Base-by-base conservation (phyloP, 2,329 filamentous ascomycete species). In the Penicillium sumatraense region DNA sequence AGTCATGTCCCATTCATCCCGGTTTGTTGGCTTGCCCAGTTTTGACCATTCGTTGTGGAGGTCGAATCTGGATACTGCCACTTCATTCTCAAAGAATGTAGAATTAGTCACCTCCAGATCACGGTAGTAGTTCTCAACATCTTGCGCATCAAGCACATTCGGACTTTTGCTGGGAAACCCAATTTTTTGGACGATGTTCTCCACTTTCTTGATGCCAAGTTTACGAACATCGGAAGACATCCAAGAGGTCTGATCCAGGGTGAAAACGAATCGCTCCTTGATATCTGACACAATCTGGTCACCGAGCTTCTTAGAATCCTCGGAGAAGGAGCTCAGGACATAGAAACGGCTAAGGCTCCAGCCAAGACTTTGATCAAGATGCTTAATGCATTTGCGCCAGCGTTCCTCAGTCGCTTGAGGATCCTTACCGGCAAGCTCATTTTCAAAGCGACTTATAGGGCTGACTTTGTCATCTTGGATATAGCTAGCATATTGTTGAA, bases 301-400 rank as follows among this genome's bases (percentile, higher is more conserved):
- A 14, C 87, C 87, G 42, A 89, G 83, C 3, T 83, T 74, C 67
- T 89, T 89, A 0, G 86, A 86, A 18, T 85, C 81, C 11, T 86
- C 80, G 0, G 86, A 85, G 64, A 90, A 91, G 1, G 86, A 81
- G 46, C 84, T 84, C 58, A 90, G 83, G 2, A 90, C 80, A 59
- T 87, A 91, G 74, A 90, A 90, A 20, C 86, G 83, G 66, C 86
- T 88, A 14, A 89, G 74, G 46, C 89, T 86, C 87, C 87, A 90
- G 2, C 83, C 83, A 20, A 90, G 69, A 5, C 82, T 81, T 20
- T 72, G 69, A 59, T 89, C 85, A 5, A 87, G 79, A 29, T 81
- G 78, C 7, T 68, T 68, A 24, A 89, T 80, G 62, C 88, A 90
- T 6, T 79, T 86, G 62, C 86, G 80, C 87, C 87, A 89, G 46